Evolutionary conservation across 139 green algal genomes (phyloP).

Genomic region (Mesostigma viride): DNA sequence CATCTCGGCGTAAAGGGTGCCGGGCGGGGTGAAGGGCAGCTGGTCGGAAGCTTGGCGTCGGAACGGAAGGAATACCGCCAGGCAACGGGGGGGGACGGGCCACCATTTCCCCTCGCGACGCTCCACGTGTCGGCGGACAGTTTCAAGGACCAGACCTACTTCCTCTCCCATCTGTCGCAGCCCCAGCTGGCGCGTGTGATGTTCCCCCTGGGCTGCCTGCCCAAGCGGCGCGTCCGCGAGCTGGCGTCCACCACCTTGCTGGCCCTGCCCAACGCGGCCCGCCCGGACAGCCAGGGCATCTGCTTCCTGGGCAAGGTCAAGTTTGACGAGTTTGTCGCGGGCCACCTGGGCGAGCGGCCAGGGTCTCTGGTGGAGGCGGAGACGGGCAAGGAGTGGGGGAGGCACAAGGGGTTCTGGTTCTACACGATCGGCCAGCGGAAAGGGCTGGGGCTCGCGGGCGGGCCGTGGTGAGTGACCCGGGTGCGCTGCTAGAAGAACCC

Average conservation of each 20-base stretch:
- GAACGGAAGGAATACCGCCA: too few species aligned
- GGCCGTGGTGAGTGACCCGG: constrained; percentile 75
- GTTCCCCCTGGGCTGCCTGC: constrained; percentile 83
- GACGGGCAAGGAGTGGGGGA: constrained; percentile 45
- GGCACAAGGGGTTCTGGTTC: constrained; percentile 86
- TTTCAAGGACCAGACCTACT: constrained; percentile 46
- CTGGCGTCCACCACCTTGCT: constrained; percentile 49
- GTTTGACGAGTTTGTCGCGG: constrained; percentile 47
- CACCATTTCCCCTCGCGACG: too few species aligned
- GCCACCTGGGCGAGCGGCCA: constrained; percentile 81
- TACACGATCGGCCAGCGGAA: constrained; percentile 87
- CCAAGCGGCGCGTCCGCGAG: constrained; percentile 53
- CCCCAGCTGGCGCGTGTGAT: constrained; percentile 63
- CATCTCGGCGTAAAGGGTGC: too few species aligned
- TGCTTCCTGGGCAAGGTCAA: constrained; percentile 93
- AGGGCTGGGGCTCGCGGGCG: constrained; percentile 75
- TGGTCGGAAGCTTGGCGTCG: too few species aligned
- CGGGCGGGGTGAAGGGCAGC: too few species aligned
- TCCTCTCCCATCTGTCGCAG: constrained; percentile 32
- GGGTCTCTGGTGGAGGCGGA: constrained; percentile 81
- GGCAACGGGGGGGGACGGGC: too few species aligned
- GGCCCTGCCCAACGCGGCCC: constrained; percentile 62
- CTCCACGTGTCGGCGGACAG: too few species aligned
- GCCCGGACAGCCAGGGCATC: constrained; percentile 94
- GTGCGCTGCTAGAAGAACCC: constrained; percentile 29